Evolutionary conservation across 139 green algal species (phyloP).

Genomic region (Closterium sp.): DNA sequence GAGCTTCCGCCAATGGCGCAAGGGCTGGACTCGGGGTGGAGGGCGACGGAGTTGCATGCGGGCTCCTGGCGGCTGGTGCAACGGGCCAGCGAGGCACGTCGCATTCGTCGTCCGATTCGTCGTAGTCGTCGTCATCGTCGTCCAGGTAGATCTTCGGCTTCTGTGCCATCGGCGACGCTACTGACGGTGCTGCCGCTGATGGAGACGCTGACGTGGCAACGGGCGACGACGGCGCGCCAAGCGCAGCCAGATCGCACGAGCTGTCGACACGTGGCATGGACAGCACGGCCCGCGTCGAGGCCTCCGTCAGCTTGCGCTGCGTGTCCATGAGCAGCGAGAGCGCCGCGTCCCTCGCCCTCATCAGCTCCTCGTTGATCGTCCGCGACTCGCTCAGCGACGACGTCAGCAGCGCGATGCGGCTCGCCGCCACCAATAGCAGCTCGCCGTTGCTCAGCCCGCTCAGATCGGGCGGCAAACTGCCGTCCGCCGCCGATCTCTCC

Average conservation of each 20-base stretch:
- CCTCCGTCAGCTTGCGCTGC: background rate
- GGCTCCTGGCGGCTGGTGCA: no score
- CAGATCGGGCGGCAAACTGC: background rate
- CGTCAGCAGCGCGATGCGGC: background rate
- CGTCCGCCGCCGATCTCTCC: background rate
- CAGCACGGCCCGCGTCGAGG: background rate
- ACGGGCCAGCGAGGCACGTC: background rate
- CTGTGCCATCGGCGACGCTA: background rate
- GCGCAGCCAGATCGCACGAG: background rate
- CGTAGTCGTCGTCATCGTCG: background rate
- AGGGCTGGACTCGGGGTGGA: no score
- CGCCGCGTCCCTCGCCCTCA: background rate
- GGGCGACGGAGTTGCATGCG: no score
- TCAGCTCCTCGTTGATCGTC: background rate
- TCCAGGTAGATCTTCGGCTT: background rate
- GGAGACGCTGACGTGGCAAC: background rate
- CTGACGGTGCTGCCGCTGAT: background rate
- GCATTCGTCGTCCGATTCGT: background rate
- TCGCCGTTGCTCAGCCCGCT: background rate
- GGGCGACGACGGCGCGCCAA: background rate
- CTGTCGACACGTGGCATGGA: background rate
- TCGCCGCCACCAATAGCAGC: background rate
- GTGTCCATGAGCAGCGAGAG: background rate
- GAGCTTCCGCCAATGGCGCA: background rate
- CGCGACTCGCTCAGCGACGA: background rate